phyloP scores from a whole-genome alignment of 1,284 basidiomycete genomes.

The Meira miltonrushii region DNA sequence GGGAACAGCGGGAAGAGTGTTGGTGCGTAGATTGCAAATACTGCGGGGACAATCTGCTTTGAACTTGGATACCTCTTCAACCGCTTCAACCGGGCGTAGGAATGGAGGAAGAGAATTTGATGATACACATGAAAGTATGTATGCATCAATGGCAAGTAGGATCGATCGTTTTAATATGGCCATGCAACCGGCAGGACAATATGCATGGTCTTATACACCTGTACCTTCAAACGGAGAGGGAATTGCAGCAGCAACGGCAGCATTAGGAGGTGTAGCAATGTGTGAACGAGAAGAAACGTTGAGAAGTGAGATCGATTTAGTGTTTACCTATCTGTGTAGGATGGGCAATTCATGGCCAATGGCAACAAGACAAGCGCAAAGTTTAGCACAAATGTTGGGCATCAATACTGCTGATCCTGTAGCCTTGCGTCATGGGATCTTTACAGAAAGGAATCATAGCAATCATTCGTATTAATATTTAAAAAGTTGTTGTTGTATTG shows the following conservation, averaged over 20 bases:
- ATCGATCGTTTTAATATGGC: neutral
- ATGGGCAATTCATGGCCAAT: constrained; percentile 14
- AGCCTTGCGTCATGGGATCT: constrained; percentile 3
- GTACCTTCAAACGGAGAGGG: too few species aligned
- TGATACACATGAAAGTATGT: neutral
- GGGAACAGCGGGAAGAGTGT: neutral
- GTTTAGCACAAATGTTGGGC: neutral
- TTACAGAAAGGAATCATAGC: constrained; percentile 1
- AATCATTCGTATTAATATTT: neutral
- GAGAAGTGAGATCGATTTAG: constrained; percentile 15
- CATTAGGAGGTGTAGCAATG: neutral
- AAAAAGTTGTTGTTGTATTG: too few species aligned
- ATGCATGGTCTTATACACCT: neutral
- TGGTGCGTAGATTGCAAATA: neutral
- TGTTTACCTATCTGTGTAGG: constrained; percentile 14
- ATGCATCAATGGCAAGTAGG: too few species aligned
- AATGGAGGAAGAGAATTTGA: neutral
- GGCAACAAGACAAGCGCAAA: neutral
- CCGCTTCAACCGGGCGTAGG: neutral
- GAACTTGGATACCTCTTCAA: neutral
- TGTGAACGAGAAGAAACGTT: constrained; percentile 2
- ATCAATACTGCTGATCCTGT: neutral
- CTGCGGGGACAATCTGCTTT: neutral
- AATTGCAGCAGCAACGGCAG: neutral
- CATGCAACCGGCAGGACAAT: neutral